phyloP scores from a whole-genome alignment of 2,329 filamentous ascomycete genomes.

The Cladosporium sp. region DNA sequence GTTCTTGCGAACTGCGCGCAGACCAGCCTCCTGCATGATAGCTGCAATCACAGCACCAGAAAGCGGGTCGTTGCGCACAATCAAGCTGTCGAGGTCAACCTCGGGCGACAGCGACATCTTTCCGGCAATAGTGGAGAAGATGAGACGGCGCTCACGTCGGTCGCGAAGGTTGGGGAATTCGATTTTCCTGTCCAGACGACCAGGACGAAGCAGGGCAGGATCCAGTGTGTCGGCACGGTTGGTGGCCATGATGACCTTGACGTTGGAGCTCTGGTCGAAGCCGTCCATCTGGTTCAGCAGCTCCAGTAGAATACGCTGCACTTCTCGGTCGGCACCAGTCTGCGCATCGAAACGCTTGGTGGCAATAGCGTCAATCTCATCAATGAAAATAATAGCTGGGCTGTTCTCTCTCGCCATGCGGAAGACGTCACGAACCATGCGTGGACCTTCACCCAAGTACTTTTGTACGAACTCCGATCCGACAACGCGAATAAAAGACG shows the following conservation, averaged over 20 bases:
- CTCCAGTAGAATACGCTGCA: conserved; percentile 96
- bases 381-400: conserved; percentile 98
- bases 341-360: conserved; percentile 99
- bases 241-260: conserved; percentile 99
- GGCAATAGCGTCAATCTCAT: conserved; percentile 97
- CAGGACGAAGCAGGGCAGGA: conserved; percentile 87
- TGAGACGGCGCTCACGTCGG: conserved; percentile 87
- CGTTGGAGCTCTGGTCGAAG: conserved; percentile 97
- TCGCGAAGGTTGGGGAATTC: conserved; percentile 96
- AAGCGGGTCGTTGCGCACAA: conserved; percentile 92
- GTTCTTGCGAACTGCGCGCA: conserved; percentile 94
- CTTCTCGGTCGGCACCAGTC: conserved; percentile 94
- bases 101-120: conserved; percentile 98
- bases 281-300: conserved; percentile 99
- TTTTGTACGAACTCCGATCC: conserved; percentile 99
- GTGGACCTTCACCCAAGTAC: conserved; percentile 93
- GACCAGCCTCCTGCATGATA: conserved; percentile 97
- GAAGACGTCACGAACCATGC: conserved; percentile 99
- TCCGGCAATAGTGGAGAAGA: conserved; percentile 92
- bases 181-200: conserved; percentile 95
- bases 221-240: conserved; percentile 97
- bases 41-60: conserved; percentile 95
- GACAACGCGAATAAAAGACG: conserved; percentile 96
- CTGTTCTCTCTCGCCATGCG: conserved; percentile 98
- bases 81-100: conserved; percentile 92